phyloP scores from a whole-genome alignment of 371 early-diverging fungal species.

The Choanephora cucurbitarum region DNA sequence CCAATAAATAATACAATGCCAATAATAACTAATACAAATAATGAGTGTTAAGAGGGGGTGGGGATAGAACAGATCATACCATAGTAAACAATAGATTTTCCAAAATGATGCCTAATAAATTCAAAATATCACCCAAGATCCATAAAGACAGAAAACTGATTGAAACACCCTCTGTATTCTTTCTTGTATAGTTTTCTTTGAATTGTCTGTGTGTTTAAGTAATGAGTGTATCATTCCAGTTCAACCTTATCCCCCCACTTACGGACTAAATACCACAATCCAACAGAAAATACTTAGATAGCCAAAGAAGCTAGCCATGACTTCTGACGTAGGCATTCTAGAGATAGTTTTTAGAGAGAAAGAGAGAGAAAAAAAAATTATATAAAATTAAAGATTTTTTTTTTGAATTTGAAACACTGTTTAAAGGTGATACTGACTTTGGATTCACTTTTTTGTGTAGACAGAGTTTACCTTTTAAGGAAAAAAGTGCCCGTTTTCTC shows the following conservation, averaged over 20 bases:
- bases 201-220: no score
- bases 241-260: conserved; percentile 29
- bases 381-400: no score
- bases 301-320: conserved; percentile 42
- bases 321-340: conserved; percentile 11
- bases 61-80: no score
- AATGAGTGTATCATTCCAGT: not conserved
- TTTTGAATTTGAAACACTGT: no score
- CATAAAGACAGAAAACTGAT: conserved; percentile 72
- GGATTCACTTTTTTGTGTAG: no score
- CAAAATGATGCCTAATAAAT: conserved; percentile 73
- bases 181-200: conserved; percentile 60
- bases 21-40: conserved; percentile 35
- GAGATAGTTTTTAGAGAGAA: no score
- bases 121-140: conserved; percentile 82
- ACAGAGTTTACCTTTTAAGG: no score
- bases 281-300: conserved; percentile 62
- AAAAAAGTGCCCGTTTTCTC: no score
- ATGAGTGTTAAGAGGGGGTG: no score
- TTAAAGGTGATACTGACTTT: no score
- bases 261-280: conserved; percentile 74
- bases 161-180: conserved; percentile 69
- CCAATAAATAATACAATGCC: conserved; percentile 52
- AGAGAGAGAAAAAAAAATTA: not conserved
- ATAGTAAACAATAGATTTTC: conserved; percentile 73